phyloP scores from a whole-genome alignment of 768 basidiomycete genomes.

The Russula emetica region DNA sequence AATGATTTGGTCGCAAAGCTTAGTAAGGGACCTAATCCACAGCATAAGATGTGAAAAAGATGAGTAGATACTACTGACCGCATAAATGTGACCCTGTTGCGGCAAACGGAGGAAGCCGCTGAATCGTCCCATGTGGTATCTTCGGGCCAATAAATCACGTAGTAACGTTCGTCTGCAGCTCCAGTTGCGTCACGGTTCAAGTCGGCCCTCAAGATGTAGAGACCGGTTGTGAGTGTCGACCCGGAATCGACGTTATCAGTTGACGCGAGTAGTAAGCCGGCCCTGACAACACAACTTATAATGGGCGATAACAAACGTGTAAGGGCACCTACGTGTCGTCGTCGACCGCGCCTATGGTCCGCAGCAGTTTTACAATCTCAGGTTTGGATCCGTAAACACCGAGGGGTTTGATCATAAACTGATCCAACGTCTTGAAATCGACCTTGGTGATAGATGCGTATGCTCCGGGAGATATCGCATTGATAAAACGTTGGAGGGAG shows the following conservation, averaged over 20 bases:
- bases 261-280: slow-evolving; percentile 23
- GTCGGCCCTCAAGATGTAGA: slow-evolving; percentile 41
- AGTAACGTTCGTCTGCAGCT: slow-evolving; percentile 34
- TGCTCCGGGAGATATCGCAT: slow-evolving; percentile 47
- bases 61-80: slow-evolving; percentile 37
- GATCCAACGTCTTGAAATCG: slow-evolving; percentile 51
- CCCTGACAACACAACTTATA: slow-evolving; percentile 21
- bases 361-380: slow-evolving; percentile 46
- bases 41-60: neutral
- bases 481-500: slow-evolving; percentile 46
- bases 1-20: slow-evolving; percentile 50
- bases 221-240: slow-evolving; percentile 44
- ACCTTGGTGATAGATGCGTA: slow-evolving; percentile 52
- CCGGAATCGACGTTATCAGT: slow-evolving; percentile 21
- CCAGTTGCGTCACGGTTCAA: neutral
- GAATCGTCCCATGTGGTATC: slow-evolving; percentile 54
- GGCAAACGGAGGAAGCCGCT: slow-evolving; percentile 41
- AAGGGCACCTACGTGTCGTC: slow-evolving; percentile 38
- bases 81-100: slow-evolving; percentile 61
- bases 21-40: slow-evolving; percentile 8
- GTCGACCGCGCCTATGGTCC: slow-evolving; percentile 37
- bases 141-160: slow-evolving; percentile 61
- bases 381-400: slow-evolving; percentile 55
- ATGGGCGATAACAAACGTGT: neutral
- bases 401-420: slow-evolving; percentile 44